Conservation (phyloP, 2,329 filamentous ascomycete genomes). For the Aspergillus flavus region DNA sequence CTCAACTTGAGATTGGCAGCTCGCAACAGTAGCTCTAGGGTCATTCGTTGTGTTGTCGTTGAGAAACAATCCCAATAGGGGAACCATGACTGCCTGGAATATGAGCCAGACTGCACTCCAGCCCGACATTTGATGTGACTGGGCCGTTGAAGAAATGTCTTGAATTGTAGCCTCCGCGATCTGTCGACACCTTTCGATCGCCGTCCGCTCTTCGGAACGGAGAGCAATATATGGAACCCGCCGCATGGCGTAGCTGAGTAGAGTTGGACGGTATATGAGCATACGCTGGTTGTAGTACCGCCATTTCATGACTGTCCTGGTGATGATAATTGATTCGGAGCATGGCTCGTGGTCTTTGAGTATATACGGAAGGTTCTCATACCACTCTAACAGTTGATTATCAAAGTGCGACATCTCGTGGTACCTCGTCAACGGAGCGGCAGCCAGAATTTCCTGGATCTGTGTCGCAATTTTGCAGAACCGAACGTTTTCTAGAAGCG, state of each 20-base stretch:
- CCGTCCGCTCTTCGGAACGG: conserved; percentile 65
- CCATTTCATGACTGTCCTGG: conserved; percentile 78
- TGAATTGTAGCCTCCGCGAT: conserved; percentile 72
- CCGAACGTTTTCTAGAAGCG: conserved; percentile 73
- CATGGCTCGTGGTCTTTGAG: conserved; percentile 67
- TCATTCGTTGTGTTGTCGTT: conserved; percentile 55
- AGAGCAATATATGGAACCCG: conserved; percentile 54
- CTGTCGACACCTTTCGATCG: conserved; percentile 69
- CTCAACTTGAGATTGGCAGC: conserved; percentile 60
- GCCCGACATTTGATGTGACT: conserved; percentile 72
- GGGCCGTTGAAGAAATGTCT: conserved; percentile 71
- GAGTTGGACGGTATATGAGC: conserved; percentile 71
- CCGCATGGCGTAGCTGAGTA: conserved; percentile 65
- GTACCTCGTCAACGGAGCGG: conserved; percentile 66
- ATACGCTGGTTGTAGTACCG: conserved; percentile 77
- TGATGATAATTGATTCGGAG: conserved; percentile 69
- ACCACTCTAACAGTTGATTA: conserved; percentile 70
- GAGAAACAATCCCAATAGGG: conserved; percentile 70
- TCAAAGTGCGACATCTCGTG: conserved; percentile 70
- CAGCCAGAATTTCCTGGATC: conserved; percentile 74
- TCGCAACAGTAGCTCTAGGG: conserved; percentile 56
- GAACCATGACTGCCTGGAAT: conserved; percentile 79
- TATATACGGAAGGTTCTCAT: conserved; percentile 68
- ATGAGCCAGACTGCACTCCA: conserved; percentile 84
- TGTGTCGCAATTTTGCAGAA: conserved; percentile 79